Conservation (phyloP, 1,284 basidiomycete species). For the Malassezia psittaci region DNA sequence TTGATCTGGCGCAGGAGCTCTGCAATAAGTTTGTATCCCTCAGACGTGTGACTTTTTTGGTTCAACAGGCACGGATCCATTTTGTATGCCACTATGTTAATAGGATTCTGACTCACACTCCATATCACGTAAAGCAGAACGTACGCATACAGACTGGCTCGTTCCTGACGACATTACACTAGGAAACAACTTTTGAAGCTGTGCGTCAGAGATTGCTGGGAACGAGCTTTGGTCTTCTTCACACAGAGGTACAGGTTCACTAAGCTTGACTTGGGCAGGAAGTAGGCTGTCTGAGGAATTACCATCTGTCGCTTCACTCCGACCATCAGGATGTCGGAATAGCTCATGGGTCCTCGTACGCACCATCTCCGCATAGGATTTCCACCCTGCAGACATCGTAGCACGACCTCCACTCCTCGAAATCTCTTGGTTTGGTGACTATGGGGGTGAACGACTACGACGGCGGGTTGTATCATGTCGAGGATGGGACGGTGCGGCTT, state of each 20-base stretch:
- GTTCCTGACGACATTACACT: not conserved
- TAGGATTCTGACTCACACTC: constrained; percentile 10
- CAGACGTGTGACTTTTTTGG: constrained; percentile 19
- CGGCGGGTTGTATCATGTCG: constrained; percentile 8
- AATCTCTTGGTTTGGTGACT: not conserved
- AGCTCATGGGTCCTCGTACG: not conserved
- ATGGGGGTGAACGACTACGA: constrained; percentile 16
- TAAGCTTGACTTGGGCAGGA: too few species aligned
- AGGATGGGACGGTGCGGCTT: not conserved
- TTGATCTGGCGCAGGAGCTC: constrained; percentile 17
- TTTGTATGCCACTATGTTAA: constrained; percentile 21
- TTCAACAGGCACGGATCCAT: constrained; percentile 30
- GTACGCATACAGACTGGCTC: constrained; percentile 9
- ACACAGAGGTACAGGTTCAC: too few species aligned
- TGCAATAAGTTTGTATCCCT: constrained; percentile 13
- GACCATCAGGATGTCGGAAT: not conserved
- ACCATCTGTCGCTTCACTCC: too few species aligned
- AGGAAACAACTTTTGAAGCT: not conserved
- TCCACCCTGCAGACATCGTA: not conserved
- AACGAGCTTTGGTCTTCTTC: not conserved
- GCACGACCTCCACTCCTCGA: not conserved
- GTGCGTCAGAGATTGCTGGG: not conserved
- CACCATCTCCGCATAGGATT: not conserved
- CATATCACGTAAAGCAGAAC: constrained; percentile 31
- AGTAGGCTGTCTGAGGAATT: too few species aligned